Conservation (phyloP, 441 rosid genomes). For the Pelargonium hybrid region DNA sequence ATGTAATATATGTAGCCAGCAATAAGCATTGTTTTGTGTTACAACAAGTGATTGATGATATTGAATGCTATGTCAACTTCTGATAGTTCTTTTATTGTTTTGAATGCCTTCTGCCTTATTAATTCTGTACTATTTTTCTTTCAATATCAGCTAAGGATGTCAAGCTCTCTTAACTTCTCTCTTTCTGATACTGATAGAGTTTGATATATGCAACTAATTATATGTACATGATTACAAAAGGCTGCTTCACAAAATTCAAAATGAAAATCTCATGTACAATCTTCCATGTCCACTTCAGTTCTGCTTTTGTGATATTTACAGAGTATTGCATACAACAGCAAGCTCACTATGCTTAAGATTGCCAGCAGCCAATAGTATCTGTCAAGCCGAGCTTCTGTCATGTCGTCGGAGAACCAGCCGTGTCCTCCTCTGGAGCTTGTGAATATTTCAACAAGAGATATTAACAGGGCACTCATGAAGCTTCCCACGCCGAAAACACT, state of each 20-base stretch:
- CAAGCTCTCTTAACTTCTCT: no score
- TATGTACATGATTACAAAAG: neutral
- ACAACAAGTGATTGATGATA: neutral
- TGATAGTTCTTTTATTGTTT: neutral
- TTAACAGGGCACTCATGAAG: constrained; percentile 65
- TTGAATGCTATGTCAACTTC: neutral
- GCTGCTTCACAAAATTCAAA: neutral
- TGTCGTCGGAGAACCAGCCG: constrained; percentile 82
- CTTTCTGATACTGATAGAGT: neutral
- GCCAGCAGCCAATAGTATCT: constrained; percentile 73
- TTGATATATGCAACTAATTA: neutral
- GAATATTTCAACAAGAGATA: constrained; percentile 41
- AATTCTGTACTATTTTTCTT: no score
- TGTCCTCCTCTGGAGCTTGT: constrained; percentile 31
- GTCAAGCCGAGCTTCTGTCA: constrained; percentile 66
- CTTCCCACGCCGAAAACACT: constrained; percentile 93
- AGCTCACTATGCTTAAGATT: constrained; percentile 42
- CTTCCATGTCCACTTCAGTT: constrained; percentile 27
- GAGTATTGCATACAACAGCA: constrained; percentile 39
- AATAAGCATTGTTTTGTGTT: neutral
- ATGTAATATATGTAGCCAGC: neutral
- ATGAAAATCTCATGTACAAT: constrained; percentile 19
- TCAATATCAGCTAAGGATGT: no score
- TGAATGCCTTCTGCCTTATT: no score
- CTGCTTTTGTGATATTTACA: constrained; percentile 42